Base-by-base conservation (phyloP, 2,329 filamentous ascomycete species). In the Trichoderma atroviride region DNA sequence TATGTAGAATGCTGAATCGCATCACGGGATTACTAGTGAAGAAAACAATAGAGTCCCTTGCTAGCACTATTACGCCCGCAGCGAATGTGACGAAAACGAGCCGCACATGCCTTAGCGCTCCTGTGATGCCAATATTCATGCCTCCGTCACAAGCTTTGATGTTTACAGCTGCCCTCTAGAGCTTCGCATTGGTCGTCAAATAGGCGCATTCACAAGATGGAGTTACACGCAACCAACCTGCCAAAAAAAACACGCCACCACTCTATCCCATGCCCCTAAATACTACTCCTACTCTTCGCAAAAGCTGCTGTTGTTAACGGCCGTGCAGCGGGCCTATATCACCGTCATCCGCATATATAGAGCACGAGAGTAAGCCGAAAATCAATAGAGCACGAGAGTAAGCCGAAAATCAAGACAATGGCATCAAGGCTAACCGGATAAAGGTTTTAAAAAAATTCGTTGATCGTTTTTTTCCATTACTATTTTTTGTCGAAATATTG, bases 401-500 rank as follows among this genome's bases (percentile, higher is more conserved):
- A n/a, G 16, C n/a, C 40, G 11, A 47, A n/a, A 47, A n/a, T n/a
- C 5, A n/a, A 47, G 19, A 47, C 5, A 10, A 43, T 19, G 19
- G 27, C 27, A 50, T 50, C 22, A 22, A 22, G 10, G 47, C 3
- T 14, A 55, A 9, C 7, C 27, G 19, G 29, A 24, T 33, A 57
- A n/a, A 57, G 31, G 29, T n/a, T 27, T 27, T 27, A 33, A 29
- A 35, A 27, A 33, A 37, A 7, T 33, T 56, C 61, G 9, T 56
- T 27, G 52, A 58, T 50, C 27, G 24, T 58, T 66, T 50, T 43
- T 31, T 29, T 35, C 29, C 37, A 57, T 43, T 31, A 19, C 19
- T 6, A 56, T 11, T 24, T 50, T 16, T 33, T 40, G 11, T 58
- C 59, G 55, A 67, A 53, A 61, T 61, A 68, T 61, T 61, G 65